Evolutionary conservation across 164 flowering plant species (phyloP), one percentile per base, ranked within the genome.

Genomic region (Platanus orientalis): DNA sequence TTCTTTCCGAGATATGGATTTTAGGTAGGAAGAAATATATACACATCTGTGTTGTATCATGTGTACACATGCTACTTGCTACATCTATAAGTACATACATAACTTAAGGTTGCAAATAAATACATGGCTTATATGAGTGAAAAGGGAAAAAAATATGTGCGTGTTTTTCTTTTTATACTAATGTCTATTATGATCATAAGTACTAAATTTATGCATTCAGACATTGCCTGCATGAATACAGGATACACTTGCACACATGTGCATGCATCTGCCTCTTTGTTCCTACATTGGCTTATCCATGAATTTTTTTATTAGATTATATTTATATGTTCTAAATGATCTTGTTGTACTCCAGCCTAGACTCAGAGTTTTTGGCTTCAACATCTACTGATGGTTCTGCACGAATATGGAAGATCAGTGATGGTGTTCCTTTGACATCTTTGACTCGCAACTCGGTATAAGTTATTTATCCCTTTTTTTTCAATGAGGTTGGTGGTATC

Each of bases 301-400:
- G 52, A 27, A 21, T 13, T 7, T 60, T 20, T 42, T 27, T 60
- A 16, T 58, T 52, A 26, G 58, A 36, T 21, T 39, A 9, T 36
- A 36, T 36, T 14, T 28, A 40, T 30, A n/a, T 61, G 50, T 57
- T 30, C 13, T 61, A 45, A 45, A 29, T 16, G 0, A 14, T 40
- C 24, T 70, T 29, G 52, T 21, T 28, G 17, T 69, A 25, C 25
- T 75, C 25, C 85, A 95, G 97, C 77, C 78, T 95, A 49, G 97
- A 91, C 71, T 80, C 99, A 13, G 99, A 85, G 71, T 89, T 75
- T 69, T 75, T 95, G 66, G 99, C 92, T 69, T 76, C 97, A 73
- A 89, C 97, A 42, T 91, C 96, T 25, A 79, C 76, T 67, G 97
- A 91, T 84, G 99, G 97, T 57, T 80, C 92, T 48, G 97, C 96